A percentile compares a stretch with the other conserved stretches of the same genome.
These are phyloP conservation scores for Nemania diffusa DNA, from an alignment of 2,329 filamentous ascomycete species.

Conservation along the genomic window DNA sequence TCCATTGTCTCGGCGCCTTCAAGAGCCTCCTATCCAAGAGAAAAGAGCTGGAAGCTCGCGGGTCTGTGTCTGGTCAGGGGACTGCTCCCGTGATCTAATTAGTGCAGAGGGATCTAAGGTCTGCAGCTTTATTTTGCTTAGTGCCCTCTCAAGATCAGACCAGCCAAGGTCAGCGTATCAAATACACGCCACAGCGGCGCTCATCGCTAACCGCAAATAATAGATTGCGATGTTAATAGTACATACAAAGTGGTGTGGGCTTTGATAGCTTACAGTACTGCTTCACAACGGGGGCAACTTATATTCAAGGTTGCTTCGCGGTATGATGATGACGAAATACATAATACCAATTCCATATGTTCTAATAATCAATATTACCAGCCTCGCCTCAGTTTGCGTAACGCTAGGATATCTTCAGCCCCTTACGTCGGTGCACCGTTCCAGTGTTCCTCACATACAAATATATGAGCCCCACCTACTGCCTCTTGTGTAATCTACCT, in stretches of 20 bases:
- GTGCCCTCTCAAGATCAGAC: constrained; percentile 6
- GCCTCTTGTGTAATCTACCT: constrained; percentile 7
- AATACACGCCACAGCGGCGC: constrained; percentile 4
- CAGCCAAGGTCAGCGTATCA: constrained; percentile 14
- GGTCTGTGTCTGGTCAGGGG: constrained; percentile 49
- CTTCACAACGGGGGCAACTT: constrained; percentile 30
- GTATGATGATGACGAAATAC: constrained; percentile 42
- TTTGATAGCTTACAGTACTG: constrained; percentile 23
- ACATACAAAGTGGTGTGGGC: constrained; percentile 18
- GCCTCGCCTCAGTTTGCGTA: background rate
- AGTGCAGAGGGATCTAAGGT: background rate
- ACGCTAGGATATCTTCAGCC: constrained; percentile 16
- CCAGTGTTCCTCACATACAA: background rate
- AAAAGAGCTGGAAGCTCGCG: constrained; percentile 68
- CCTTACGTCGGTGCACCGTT: background rate
- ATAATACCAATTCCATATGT: constrained; percentile 39
- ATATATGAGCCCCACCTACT: background rate
- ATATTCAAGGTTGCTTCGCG: constrained; percentile 34
- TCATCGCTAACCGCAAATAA: background rate
- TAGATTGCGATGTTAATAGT: constrained; percentile 19
- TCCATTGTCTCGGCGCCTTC: constrained; percentile 87
- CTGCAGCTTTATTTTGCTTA: background rate
- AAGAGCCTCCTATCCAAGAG: constrained; percentile 84
- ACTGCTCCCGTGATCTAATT: constrained; percentile 15
- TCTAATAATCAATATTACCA: constrained; percentile 17